These are phyloP conservation scores for Moringa oleifera DNA, from an alignment of 345 rosid genomes.

Conservation along the genomic window DNA sequence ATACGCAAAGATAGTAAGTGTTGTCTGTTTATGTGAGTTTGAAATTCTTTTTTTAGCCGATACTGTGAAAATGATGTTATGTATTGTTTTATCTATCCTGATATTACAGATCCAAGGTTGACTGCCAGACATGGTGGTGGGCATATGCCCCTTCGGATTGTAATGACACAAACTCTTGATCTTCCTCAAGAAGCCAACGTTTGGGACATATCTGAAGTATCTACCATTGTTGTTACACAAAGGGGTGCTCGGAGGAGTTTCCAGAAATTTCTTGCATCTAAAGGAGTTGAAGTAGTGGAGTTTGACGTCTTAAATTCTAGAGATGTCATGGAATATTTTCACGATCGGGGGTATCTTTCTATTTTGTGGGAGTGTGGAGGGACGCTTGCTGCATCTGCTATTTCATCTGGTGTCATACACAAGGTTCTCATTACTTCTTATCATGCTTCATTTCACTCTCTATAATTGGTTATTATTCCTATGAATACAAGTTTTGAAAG, in stretches of 20 bases:
- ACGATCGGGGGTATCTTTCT: constrained; percentile 86
- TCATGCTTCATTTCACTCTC: background rate
- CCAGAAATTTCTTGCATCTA: constrained; percentile 74
- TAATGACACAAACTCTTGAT: constrained; percentile 73
- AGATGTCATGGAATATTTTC: constrained; percentile 94
- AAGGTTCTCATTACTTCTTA: constrained; percentile 39
- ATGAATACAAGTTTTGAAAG: background rate
- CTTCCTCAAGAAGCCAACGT: constrained; percentile 89
- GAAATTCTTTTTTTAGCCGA: background rate
- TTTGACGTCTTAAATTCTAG: constrained; percentile 87
- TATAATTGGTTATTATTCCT: background rate
- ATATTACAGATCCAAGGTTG: constrained; percentile 64
- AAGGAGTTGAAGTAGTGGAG: constrained; percentile 95
- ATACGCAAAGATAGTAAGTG: constrained; percentile 77
- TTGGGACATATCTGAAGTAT: constrained; percentile 77
- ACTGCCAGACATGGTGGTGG: constrained; percentile 93
- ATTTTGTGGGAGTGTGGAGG: constrained; percentile 98
- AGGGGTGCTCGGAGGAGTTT: constrained; percentile 87
- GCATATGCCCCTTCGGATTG: constrained; percentile 78
- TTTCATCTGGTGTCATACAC: constrained; percentile 82
- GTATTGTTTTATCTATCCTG: background rate
- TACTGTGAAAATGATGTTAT: constrained; percentile 4
- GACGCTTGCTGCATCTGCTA: constrained; percentile 84
- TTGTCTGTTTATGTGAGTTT: background rate
- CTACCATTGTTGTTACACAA: constrained; percentile 85